Evolutionary conservation across 306 rosid species (phyloP), one percentile per base, ranked within the genome.

Genomic region (Dryas drummondii): DNA sequence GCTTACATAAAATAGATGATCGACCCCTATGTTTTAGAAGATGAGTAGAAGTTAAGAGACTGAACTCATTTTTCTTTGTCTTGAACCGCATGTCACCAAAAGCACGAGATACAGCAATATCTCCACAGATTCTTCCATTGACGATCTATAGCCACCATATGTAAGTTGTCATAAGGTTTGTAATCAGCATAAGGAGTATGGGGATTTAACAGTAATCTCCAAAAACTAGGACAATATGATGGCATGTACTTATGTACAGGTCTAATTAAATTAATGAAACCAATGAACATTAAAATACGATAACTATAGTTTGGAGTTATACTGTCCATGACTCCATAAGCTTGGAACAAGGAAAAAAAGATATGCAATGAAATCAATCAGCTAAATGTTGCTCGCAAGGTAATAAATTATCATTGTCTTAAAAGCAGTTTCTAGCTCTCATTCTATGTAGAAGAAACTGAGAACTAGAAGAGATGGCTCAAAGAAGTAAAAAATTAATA

Each of bases 81-180:
- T 94, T 94, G 88, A 92, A 94, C 73, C 97, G 85, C 72, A 86
- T 10, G 84, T 94, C 99, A 63, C 99, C 99, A 79, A 94, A 94
- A 57, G 99, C 98, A 71, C 99, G 98, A 77, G 99, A 90, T 49
- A 94, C 91, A 50, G 99, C 92, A 81, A 94, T 94, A 78, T 94
- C 99, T 76, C 99, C 99, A 57, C 99, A 94, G 66, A 94, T 90
- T 82, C 99, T 88, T 64, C 99, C 98, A 57, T 94, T 92, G 70
- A 63, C 77, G 55, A 94, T 88, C 99, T 94, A 65, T 76, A 77
- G 78, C 74, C 76, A 79, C 59, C 80, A 78, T 54, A 75, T 17
- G 71, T 59, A 44, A 51, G 78, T 73, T 63, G 54, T 60, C 61
- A 88, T 64, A 51, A 71, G 69, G 68, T 50, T 68, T 76, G 17